phyloP scores from a whole-genome alignment of 805 yeast species.

The Ogataea henricii region DNA sequence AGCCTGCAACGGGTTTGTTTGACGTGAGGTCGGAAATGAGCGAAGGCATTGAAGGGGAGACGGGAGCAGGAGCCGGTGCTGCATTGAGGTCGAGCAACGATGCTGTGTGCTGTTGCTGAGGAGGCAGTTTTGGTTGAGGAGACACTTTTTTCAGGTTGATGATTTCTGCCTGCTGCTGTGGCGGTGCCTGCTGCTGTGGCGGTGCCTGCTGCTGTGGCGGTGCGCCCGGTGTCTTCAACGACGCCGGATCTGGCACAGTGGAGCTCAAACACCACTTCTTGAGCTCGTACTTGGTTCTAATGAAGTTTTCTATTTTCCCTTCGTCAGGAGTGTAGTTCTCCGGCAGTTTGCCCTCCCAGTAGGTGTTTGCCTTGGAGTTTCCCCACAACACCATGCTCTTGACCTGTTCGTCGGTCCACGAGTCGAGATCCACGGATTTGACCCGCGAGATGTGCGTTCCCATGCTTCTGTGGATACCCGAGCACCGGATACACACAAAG shows the following conservation, averaged over 20 bases:
- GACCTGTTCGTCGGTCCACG: conserved; percentile 94
- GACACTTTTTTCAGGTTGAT: not conserved
- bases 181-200: not conserved
- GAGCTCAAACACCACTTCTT: conserved; percentile 79
- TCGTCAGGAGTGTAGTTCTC: conserved; percentile 74
- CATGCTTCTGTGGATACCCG: conserved; percentile 93
- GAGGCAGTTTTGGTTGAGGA: not conserved
- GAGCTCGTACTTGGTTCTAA: conserved; percentile 87
- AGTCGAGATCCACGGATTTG: conserved; percentile 90
- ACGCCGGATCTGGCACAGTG: conserved; percentile 60
- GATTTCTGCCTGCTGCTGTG: not conserved
- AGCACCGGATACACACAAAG: conserved; percentile 90
- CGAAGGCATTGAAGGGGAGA: conserved; percentile 13
- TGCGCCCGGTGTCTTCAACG: conserved; percentile 26
- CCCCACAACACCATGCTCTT: conserved; percentile 85
- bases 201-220: not conserved
- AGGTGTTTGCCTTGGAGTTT: conserved; percentile 71
- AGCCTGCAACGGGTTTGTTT: conserved; percentile 7
- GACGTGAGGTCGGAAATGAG: conserved; percentile 5
- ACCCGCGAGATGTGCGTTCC: conserved; percentile 95
- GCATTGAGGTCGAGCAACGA: conserved; percentile 8
- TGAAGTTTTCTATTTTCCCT: conserved; percentile 82
- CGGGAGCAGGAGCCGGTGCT: not conserved
- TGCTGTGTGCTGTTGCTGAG: not conserved
- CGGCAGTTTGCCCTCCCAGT: conserved; percentile 84